Evolutionary conservation across 441 rosid species (phyloP), one percentile per base, ranked within the genome.

Genomic region (Macaranga tanarius): DNA sequence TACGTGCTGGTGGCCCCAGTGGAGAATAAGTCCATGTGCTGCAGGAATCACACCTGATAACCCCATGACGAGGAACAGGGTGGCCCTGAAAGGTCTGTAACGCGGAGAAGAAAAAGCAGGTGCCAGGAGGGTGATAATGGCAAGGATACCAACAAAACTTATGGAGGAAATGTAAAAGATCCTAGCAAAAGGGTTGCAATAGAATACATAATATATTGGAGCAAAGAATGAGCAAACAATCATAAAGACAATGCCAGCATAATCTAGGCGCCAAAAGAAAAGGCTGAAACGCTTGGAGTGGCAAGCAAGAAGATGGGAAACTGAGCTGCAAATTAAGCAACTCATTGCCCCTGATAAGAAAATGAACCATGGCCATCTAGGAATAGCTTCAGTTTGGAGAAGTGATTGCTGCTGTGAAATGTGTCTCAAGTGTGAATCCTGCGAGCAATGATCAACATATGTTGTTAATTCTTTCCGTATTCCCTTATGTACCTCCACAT

Each of bases 201-300:
- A 81, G 87, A 95, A 95, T 34, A 81, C 82, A 71, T 95, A 95
- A 73, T 92, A 95, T 79, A 95, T 81, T 7, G 96, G 97, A 15
- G 96, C 95, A 22, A 86, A 86, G 87, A 92, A 95, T 28, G 99
- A 90, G 62, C 80, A 82, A 65, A 95, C 84, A 19, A 95, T 92
- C 98, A 92, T 91, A 13, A 90, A 84, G 13, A 95, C 90, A 77
- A 95, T 92, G 62, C 99, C 99, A 0, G 98, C 95, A 10, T 95
- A 95, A 78, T 95, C 98, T 0, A 95, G 84, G 52, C 96, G 94
- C 99, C 99, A 92, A 75, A 95, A 92, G 91, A 92, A 88, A 86
- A 84, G 78, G 85, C 77, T 84, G 83, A 82, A 89, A 67, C 82
- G 81, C 75, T 74, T 85, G 52, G 99, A 92, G 74, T 95, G 98